Conservation (phyloP, 2,329 filamentous ascomycete genomes). For the Fusarium sp. region DNA sequence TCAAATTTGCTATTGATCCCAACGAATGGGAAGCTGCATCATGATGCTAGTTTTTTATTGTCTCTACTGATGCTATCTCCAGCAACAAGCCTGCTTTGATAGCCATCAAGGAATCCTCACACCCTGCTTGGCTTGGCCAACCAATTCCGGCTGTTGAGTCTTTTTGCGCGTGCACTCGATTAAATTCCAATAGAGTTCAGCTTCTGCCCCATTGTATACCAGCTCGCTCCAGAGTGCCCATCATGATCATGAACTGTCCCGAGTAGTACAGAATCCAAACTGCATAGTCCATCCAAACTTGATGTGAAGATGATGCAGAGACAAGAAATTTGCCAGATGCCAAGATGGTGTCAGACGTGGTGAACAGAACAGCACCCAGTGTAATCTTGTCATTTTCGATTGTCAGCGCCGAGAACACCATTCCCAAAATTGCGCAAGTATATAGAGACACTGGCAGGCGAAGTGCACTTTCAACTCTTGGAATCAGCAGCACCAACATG, state of each 20-base stretch:
- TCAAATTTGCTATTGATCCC: slow-evolving; percentile 8
- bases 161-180: background rate
- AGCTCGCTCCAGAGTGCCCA: background rate
- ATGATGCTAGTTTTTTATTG: background rate
- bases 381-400: background rate
- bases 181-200: background rate
- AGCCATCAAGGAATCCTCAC: background rate
- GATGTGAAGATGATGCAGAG: background rate
- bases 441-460: background rate
- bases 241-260: background rate
- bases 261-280: background rate
- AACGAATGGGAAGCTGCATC: background rate
- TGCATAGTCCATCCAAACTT: background rate
- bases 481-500: background rate
- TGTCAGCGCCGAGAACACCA: background rate
- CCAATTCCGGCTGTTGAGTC: accelerated
- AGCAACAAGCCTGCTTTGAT: too few relatives aligned
- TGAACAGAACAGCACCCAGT: background rate
- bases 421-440: background rate
- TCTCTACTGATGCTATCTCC: background rate
- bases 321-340: background rate
- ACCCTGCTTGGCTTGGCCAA: background rate
- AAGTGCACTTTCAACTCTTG: background rate
- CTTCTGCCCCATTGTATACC: background rate
- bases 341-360: background rate